These are phyloP conservation scores for Populus hybrid DNA, from an alignment of 441 rosid species.

Conservation along the genomic window DNA sequence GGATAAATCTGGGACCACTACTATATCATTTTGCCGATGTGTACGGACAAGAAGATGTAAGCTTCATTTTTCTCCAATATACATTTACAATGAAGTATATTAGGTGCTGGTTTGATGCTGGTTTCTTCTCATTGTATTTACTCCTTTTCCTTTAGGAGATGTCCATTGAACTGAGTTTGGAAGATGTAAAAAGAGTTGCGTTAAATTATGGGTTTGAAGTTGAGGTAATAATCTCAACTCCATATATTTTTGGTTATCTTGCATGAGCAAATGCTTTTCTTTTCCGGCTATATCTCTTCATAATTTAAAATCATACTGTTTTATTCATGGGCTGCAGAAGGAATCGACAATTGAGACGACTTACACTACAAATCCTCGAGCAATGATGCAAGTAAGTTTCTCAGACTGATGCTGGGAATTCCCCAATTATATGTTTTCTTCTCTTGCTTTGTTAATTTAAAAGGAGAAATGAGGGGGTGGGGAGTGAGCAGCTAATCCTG, in stretches of 20 bases:
- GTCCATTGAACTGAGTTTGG: constrained; percentile 94
- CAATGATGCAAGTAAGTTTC: constrained; percentile 94
- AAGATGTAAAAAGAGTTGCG: constrained; percentile 84
- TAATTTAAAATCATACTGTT: neutral
- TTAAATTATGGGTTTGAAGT: constrained; percentile 56
- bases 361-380: constrained; percentile 73
- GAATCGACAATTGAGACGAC: constrained; percentile 86
- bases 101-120: constrained; percentile 69
- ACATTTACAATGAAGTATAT: constrained; percentile 80
- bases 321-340: constrained; percentile 52
- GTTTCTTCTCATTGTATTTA: neutral
- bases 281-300: neutral
- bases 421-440: neutral
- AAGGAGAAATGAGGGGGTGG: neutral
- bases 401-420: neutral
- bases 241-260: neutral
- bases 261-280: neutral
- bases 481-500: constrained; percentile 19
- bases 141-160: constrained; percentile 28
- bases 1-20: constrained; percentile 96
- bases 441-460: neutral
- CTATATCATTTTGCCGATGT: constrained; percentile 92
- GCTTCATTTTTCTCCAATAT: constrained; percentile 28
- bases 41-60: constrained; percentile 83
- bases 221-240: constrained; percentile 15